Evolutionary conservation across 2,329 filamentous ascomycete genomes (phyloP).

Genomic region (Aspergillus candidus): DNA sequence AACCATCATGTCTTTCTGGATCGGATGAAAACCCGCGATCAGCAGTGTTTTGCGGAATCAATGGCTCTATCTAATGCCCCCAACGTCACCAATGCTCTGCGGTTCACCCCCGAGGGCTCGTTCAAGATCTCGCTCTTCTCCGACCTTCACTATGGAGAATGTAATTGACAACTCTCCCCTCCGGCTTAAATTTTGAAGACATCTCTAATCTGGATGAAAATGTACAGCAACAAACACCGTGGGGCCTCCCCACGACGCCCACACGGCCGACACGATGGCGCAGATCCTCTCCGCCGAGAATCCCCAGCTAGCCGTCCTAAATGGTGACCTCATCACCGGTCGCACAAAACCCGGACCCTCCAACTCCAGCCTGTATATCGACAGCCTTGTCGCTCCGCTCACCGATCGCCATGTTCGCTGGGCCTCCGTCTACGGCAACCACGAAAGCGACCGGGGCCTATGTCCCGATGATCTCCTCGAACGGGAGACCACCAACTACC

Average conservation of each 20-base stretch:
- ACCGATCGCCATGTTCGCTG: constrained; percentile 52
- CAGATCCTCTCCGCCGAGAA: constrained; percentile 52
- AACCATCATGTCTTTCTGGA: too few relatives aligned
- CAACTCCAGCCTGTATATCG: constrained; percentile 54
- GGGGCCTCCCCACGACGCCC: constrained; percentile 45
- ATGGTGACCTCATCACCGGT: constrained; percentile 66
- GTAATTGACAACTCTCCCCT: constrained; percentile 26
- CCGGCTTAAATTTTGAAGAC: constrained; percentile 1
- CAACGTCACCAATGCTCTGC: constrained; percentile 5
- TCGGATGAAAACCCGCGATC: too few relatives aligned
- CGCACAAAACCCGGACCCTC: constrained; percentile 49
- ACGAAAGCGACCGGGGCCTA: constrained; percentile 58
- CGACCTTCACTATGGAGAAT: constrained; percentile 67
- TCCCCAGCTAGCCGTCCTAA: constrained; percentile 59
- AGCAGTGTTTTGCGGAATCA: too few relatives aligned
- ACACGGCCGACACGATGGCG: constrained; percentile 53
- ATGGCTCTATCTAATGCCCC: too few relatives aligned
- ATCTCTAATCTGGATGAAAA: neutral
- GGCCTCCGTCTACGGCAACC: constrained; percentile 67
- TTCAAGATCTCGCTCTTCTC: constrained; percentile 57
- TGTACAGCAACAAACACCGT: constrained; percentile 25
- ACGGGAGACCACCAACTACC: constrained; percentile 31
- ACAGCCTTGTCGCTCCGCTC: constrained; percentile 55
- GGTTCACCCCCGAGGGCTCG: constrained; percentile 21
- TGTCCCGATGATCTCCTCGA: constrained; percentile 41